These are phyloP conservation scores for Porphyrellus cyaneotinctus DNA, from an alignment of 768 basidiomycete species.

Conservation along the genomic window DNA sequence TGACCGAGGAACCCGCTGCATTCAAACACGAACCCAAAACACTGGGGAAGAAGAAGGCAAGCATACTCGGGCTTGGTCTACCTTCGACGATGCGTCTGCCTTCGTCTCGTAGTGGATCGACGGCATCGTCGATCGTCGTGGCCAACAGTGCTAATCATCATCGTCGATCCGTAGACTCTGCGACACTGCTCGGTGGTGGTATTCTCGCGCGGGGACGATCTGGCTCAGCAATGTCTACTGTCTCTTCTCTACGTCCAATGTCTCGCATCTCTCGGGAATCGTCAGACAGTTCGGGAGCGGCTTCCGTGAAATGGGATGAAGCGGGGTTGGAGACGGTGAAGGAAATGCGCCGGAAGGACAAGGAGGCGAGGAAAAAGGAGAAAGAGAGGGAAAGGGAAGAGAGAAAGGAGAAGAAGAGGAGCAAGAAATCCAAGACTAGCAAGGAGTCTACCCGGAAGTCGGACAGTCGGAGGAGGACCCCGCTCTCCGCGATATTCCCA, in stretches of 20 bases:
- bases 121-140: slow-evolving; percentile 31
- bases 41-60: slow-evolving; percentile 53
- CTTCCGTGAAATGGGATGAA: slow-evolving; percentile 52
- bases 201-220: slow-evolving; percentile 34
- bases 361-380: slow-evolving; percentile 35
- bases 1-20: slow-evolving; percentile 36
- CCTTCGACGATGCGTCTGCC: slow-evolving; percentile 53
- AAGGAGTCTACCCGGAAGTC: slow-evolving; percentile 39
- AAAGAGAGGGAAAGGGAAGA: slow-evolving; percentile 29
- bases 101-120: slow-evolving; percentile 32
- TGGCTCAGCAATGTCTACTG: slow-evolving; percentile 38
- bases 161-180: slow-evolving; percentile 34
- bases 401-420: slow-evolving; percentile 31
- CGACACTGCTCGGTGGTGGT: slow-evolving; percentile 26
- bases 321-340: slow-evolving; percentile 44
- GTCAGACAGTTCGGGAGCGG: slow-evolving; percentile 38
- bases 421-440: slow-evolving; percentile 26
- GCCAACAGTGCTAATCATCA: neutral
- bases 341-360: slow-evolving; percentile 41
- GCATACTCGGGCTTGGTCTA: slow-evolving; percentile 57
- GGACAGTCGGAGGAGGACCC: slow-evolving; percentile 52
- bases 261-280: slow-evolving; percentile 40
- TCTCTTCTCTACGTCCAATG: slow-evolving; percentile 46
- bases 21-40: slow-evolving; percentile 30
- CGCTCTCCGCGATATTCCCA: slow-evolving; percentile 60